Conservation (phyloP, 1,139 yeast genomes). For the Saccharomyces hybrid region DNA sequence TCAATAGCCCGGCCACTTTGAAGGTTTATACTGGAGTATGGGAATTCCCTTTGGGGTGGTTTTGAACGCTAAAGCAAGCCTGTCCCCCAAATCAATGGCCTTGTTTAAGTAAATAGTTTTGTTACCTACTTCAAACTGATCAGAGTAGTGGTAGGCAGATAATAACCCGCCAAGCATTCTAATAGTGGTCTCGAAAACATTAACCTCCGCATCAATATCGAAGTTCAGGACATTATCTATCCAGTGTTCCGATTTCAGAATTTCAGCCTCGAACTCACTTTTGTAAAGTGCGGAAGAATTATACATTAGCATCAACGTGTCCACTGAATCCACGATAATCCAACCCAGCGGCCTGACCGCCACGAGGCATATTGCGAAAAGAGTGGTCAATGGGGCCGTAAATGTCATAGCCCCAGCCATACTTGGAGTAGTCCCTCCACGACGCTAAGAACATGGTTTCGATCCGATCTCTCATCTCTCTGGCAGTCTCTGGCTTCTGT, state of each 20-base stretch:
- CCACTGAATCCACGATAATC: conserved; percentile 88
- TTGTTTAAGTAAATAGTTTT: conserved; percentile 60
- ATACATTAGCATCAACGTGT: conserved; percentile 77
- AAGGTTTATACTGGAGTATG: conserved; percentile 68
- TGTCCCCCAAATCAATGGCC: conserved; percentile 65
- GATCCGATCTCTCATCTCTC: conserved; percentile 11
- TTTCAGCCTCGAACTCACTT: conserved; percentile 1
- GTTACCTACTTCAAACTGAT: conserved; percentile 36
- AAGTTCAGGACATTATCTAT: conserved; percentile 51
- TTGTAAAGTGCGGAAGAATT: conserved; percentile 57
- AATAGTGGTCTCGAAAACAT: conserved; percentile 80
- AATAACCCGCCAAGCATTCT: conserved; percentile 73
- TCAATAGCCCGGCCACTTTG: conserved; percentile 51
- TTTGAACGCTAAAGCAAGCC: conserved; percentile 57
- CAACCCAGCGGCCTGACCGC: conserved; percentile 84
- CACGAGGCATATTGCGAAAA: conserved; percentile 57
- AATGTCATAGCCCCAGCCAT: conserved; percentile 80
- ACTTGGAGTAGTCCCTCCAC: conserved; percentile 68
- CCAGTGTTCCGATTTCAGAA: conserved; percentile 56
- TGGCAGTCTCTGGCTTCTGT: background rate
- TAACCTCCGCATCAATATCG: conserved; percentile 61
- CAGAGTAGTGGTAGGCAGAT: conserved; percentile 68
- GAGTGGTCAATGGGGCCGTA: conserved; percentile 52
- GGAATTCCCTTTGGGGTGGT: conserved; percentile 59
- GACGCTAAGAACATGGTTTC: conserved; percentile 56